These are phyloP conservation scores for Gossypium turneri DNA, from an alignment of 345 rosid species.

Conservation along the genomic window DNA sequence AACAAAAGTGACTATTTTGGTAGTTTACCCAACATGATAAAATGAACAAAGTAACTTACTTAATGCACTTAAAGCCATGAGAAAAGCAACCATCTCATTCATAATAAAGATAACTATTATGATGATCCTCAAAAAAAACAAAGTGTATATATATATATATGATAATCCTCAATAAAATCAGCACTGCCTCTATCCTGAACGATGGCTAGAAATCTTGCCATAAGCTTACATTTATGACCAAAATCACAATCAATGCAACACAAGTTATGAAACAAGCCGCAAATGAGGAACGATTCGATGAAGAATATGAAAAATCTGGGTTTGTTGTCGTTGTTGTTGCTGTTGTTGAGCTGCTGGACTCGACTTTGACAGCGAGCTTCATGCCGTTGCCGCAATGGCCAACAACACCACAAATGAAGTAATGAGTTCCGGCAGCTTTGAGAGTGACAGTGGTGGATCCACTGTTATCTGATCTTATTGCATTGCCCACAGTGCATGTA, in stretches of 20 bases:
- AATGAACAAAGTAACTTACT: no score
- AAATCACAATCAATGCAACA: not conserved
- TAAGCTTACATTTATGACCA: not conserved
- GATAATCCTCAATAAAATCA: no score
- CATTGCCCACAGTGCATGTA: constrained; percentile 59
- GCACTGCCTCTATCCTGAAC: constrained; percentile 11
- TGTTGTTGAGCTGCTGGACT: constrained; percentile 16
- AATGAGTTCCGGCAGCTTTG: constrained; percentile 67
- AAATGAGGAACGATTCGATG: not conserved
- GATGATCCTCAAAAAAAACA: not conserved
- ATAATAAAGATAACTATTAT: not conserved
- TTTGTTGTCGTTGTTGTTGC: not conserved
- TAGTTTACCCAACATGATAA: no score
- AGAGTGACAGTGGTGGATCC: constrained; percentile 74
- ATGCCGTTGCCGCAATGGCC: constrained; percentile 72
- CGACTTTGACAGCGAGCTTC: constrained; percentile 67
- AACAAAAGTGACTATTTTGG: no score
- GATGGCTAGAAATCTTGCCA: not conserved
- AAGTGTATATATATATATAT: not conserved
- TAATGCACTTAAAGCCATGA: no score
- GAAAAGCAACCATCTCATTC: not conserved
- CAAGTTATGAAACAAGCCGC: not conserved
- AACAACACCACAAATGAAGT: constrained; percentile 58
- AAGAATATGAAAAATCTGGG: not conserved
- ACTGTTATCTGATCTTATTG: constrained; percentile 50